Base-by-base conservation (phyloP, 257 asterid species). In the Hygrophila difformis region DNA sequence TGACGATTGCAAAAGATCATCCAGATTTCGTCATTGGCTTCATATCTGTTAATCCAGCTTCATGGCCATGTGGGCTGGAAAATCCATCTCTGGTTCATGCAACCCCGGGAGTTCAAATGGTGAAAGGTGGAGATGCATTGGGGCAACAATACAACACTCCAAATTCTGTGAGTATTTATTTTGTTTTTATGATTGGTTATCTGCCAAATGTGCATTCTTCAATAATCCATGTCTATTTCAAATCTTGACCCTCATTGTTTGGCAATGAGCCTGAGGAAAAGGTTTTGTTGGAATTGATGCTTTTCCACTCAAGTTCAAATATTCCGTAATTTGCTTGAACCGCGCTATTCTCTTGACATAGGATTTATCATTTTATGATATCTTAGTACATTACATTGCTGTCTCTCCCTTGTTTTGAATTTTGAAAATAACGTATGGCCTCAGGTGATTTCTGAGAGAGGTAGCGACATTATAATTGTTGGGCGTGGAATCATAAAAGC, bases 121-220 rank as follows among this genome's bases (percentile, higher is more conserved):
- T 78, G 19, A 82, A 79, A 74, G 98, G 98, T 40, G 96, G 98
- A 52, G 98, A 86, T 70, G 85, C 65, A 42, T 57, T 89, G 38
- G 98, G 98, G 57, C 98, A 89, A 66, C 98, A 77, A 50, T 89
- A 89, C 46, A 82, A 79, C 81, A 85, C 94, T 49, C 96, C 98
- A 10, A 16, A 40, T 65, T 85, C 98, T 53, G 98, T 82, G 68
- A 89, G 92, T 74, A 38, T 39, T n/a, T n/a, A n/a, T n/a, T n/a
- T n/a, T n/a, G n/a, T n/a, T n/a, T n/a, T n/a, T n/a, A n/a, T n/a
- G n/a, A n/a, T n/a, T n/a, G n/a, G n/a, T n/a, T n/a, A n/a, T n/a
- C n/a, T n/a, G n/a, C n/a, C n/a, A n/a, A n/a, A n/a, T n/a, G n/a
- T n/a, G n/a, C n/a, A n/a, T n/a, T n/a, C n/a, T n/a, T n/a, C n/a